Percentiles rank a stretch among this genome's conserved stretches.
Conservation (phyloP, 164 flowering plant genomes). For the Akebia trifoliata region DNA sequence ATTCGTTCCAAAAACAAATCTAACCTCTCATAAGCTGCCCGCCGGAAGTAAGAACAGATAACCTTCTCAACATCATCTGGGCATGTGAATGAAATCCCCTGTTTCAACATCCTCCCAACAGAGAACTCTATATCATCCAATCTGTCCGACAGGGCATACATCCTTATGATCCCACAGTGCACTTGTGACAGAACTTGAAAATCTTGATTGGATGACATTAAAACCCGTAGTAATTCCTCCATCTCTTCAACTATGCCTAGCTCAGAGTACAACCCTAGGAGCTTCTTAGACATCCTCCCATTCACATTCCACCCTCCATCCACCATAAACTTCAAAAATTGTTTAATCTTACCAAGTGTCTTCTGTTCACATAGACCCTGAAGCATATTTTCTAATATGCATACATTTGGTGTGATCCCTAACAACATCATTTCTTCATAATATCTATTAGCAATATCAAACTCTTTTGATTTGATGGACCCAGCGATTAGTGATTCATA, state of each 20-base stretch:
- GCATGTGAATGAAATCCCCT: conserved; percentile 31
- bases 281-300: conserved; percentile 21
- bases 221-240: conserved; percentile 32
- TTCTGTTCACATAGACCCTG: conserved; percentile 28
- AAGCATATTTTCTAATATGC: conserved; percentile 33
- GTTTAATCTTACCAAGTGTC: conserved; percentile 17
- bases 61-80: conserved; percentile 41
- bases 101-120: conserved; percentile 49
- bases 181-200: conserved; percentile 22
- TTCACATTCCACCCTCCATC: conserved; percentile 25
- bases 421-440: conserved; percentile 35
- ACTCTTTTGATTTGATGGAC: conserved; percentile 26
- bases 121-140: conserved; percentile 47
- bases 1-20: conserved; percentile 43
- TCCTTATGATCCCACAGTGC: conserved; percentile 34
- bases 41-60: conserved; percentile 43
- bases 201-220: conserved; percentile 17
- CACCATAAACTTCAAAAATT: conserved; percentile 23
- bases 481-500: conserved; percentile 39
- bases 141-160: conserved; percentile 37
- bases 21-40: conserved; percentile 44
- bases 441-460: conserved; percentile 30
- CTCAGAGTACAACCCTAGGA: conserved; percentile 25
- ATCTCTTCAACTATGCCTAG: conserved; percentile 30
- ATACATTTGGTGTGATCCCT: conserved; percentile 27